phyloP scores from a whole-genome alignment of 306 rosid genomes.

The Trichosanthes cucumerina region DNA sequence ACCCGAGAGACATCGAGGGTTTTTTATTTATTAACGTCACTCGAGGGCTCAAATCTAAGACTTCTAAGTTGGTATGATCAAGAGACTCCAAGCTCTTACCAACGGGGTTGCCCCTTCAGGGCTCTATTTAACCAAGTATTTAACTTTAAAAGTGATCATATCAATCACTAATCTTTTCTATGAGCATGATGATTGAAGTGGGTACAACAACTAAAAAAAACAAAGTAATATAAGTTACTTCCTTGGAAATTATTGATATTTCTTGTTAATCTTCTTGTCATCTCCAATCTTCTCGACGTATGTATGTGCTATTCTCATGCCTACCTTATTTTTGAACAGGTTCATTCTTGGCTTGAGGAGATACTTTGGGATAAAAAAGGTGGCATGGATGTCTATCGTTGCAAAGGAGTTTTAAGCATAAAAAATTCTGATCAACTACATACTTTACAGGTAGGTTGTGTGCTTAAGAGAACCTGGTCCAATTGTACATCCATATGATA shows the following conservation, averaged over 20 bases:
- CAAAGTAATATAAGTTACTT: neutral
- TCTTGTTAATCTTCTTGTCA: neutral
- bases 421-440: slow-evolving; percentile 66
- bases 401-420: slow-evolving; percentile 67
- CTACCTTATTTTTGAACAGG: slow-evolving; percentile 24
- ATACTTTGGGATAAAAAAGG: slow-evolving; percentile 93
- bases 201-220: neutral
- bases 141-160: neutral
- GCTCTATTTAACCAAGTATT: neutral
- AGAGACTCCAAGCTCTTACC: no score
- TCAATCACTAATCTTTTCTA: neutral
- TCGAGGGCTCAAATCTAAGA: no score
- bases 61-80: no score
- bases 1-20: no score
- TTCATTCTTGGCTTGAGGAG: slow-evolving; percentile 81
- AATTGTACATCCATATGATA: neutral
- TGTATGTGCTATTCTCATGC: neutral
- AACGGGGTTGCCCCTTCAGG: no score
- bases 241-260: slow-evolving; percentile 7
- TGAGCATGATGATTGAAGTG: neutral
- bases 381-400: slow-evolving; percentile 86
- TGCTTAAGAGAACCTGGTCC: neutral
- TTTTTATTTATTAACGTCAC: no score
- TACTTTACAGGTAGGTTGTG: slow-evolving; percentile 63
- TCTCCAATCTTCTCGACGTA: neutral